These are phyloP conservation scores for Antitrichia curtipendula DNA, from an alignment of 225 moss, liverwort and hornwort species.

Conservation along the genomic window DNA sequence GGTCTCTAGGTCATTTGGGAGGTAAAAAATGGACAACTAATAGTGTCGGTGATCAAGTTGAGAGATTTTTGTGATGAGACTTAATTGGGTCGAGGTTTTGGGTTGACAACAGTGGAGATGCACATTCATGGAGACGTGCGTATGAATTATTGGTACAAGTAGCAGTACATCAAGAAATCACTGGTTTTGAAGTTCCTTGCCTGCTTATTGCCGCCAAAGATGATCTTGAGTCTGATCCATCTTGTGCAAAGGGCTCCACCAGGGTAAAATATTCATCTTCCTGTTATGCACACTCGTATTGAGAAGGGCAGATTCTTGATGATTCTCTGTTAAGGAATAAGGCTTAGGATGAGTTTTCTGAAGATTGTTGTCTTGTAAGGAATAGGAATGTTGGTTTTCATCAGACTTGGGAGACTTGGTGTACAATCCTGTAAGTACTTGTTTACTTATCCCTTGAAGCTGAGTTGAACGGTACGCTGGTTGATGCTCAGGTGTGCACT, in stretches of 20 bases:
- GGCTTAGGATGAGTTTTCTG: background rate
- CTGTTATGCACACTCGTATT: background rate
- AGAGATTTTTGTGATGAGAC: background rate
- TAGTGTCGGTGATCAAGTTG: background rate
- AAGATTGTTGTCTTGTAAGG: background rate
- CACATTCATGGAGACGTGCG: slow-evolving; percentile 73
- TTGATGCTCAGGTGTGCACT: slow-evolving; percentile 67
- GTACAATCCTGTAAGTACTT: background rate
- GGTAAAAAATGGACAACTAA: background rate
- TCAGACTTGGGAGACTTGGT: background rate
- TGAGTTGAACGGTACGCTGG: background rate
- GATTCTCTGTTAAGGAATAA: background rate
- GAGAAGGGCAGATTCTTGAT: background rate
- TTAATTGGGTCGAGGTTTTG: background rate
- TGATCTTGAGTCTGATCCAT: slow-evolving; percentile 73
- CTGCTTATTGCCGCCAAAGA: slow-evolving; percentile 86
- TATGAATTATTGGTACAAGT: slow-evolving; percentile 67
- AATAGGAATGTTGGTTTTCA: background rate
- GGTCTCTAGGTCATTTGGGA: background rate
- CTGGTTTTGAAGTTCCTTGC: slow-evolving; percentile 86
- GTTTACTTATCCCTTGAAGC: background rate
- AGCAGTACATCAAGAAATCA: slow-evolving; percentile 72
- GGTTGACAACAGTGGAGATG: slow-evolving; percentile 54
- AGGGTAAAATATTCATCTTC: slow-evolving; percentile 28
- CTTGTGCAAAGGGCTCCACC: slow-evolving; percentile 71